Base-by-base conservation (phyloP, 163 green algal genomes). In the Picocystis sp. region DNA sequence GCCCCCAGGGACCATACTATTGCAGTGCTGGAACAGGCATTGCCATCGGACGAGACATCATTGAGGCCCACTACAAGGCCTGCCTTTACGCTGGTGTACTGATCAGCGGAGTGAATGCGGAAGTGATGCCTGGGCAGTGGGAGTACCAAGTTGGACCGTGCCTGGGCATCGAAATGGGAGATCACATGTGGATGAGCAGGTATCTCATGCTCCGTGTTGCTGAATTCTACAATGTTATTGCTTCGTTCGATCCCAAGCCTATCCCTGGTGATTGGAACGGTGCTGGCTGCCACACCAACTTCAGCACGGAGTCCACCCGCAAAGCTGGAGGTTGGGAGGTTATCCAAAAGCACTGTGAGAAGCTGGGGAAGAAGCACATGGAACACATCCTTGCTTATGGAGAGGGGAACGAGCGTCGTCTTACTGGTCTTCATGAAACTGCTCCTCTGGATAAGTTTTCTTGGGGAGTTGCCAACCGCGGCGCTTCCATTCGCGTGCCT, bases 181-280 rank as follows among this genome's bases (percentile, higher is more conserved):
- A 98, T 71, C 73, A 96, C 60, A 72, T 97, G 72, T 95, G 84
- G 90, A 95, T 98, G 79, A 77, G 64, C 2, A 79, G 89, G 56
- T 98, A 94, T 77, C 72, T 98, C 47, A 75, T 98, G 58, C 62
- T 88, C 61, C 79, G 89, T 56, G 55, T 93, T 13, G 74, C 72
- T 22, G 87, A 96, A 78, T 67, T 84, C 49, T 66, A 84, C 50
- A 73, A 83, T 29, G 75, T 86, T 45, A 56, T 77, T 13, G 77
- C 89, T 15, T 88, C 81, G 15, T 87, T 97, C 54, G 89, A 98
- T 77, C 89, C 89, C 65, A 98, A 98, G 81, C 89, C 89, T 61
- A 85, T 98, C 54, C 84, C 89, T n/a, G 89, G 87, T 45, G 88
- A 97, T 79, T 97, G 88, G 88, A 97, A 97, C 71, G 87, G 87